These are phyloP conservation scores for Physocladia obscura DNA, from an alignment of 192 early-diverging fungal genomes.

Conservation along the genomic window DNA sequence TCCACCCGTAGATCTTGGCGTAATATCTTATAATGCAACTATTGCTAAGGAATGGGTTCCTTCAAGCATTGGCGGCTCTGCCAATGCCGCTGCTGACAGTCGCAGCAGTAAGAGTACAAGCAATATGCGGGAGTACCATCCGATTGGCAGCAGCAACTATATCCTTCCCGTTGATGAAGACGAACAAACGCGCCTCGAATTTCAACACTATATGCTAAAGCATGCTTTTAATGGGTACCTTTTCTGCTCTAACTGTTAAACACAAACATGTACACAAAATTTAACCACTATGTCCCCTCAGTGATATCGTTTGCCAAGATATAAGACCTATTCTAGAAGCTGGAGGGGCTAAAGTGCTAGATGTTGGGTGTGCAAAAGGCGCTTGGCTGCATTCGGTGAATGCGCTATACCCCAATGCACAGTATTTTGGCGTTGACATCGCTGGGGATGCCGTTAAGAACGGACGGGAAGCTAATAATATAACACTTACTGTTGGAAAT, in stretches of 20 bases:
- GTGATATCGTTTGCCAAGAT: neutral
- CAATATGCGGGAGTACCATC: neutral
- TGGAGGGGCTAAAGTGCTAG: neutral
- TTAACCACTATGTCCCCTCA: neutral
- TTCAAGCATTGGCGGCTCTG: too few species aligned
- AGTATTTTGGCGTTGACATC: neutral
- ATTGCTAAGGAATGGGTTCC: too few species aligned
- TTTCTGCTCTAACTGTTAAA: too few species aligned
- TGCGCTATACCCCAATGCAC: neutral
- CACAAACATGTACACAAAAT: too few species aligned
- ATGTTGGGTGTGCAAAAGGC: neutral
- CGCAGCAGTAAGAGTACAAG: too few species aligned
- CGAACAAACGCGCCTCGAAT: neutral
- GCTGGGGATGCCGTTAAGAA: neutral
- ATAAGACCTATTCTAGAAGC: neutral
- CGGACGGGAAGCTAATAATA: neutral
- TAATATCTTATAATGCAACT: too few species aligned
- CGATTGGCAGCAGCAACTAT: neutral
- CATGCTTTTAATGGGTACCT: neutral
- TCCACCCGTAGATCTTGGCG: too few species aligned
- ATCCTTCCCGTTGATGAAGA: neutral
- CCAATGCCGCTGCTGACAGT: too few species aligned
- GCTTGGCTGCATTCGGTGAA: neutral
- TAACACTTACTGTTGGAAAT: neutral
- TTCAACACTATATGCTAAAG: neutral